Evolutionary conservation across 2,329 filamentous ascomycete species (phyloP), one percentile per base, ranked within the genome.

Genomic region (Penicillium frequentans): DNA sequence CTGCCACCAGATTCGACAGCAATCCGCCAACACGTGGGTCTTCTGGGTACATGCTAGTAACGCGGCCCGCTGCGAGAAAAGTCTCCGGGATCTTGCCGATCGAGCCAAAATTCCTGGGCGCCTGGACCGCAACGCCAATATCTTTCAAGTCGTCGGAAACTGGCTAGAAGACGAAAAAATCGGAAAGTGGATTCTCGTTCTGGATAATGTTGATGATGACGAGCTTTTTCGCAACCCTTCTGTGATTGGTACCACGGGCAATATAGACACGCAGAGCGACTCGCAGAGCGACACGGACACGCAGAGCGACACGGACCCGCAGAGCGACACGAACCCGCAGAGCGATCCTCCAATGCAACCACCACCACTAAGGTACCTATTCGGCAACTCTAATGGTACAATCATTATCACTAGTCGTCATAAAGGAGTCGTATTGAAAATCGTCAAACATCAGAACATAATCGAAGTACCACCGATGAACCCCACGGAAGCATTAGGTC

Each of bases 51-150:
- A 35, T 35, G 31, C 31, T 13, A 35, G 31, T 35, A 35, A 35
- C 31, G 31, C 13, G 31, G 31, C 31, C 31, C 31, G 31, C 31
- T 35, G 31, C 13, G 31, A 35, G 31, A 5, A 35, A 16, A 47
- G 45, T 29, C 26, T 47, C 24, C 26, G 26, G 5, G 24, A 27
- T 27, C 19, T 47, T 29, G 21, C 45, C 19, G 45, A 47, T 24
- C 45, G 26, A 8, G 9, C 23, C 29, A 21, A 31, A 21, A 33
- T 43, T 35, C 31, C 31, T 11, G 31, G 5, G 29, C 59, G 75
- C 54, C 68, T 67, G 7, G 61, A 64, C 3, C 61, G 63, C 10
- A 64, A 78, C 57, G 66, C 31, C 11, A 35, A 35, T 35, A 35
- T 35, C 21, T 69, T 75, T 39, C 23, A 66, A 51, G 66, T 70